A percentile compares a stretch with the other conserved stretches of the same genome.
Evolutionary conservation across 2,329 filamentous ascomycete genomes (phyloP).

Genomic region (Diaporthe aspalathi): DNA sequence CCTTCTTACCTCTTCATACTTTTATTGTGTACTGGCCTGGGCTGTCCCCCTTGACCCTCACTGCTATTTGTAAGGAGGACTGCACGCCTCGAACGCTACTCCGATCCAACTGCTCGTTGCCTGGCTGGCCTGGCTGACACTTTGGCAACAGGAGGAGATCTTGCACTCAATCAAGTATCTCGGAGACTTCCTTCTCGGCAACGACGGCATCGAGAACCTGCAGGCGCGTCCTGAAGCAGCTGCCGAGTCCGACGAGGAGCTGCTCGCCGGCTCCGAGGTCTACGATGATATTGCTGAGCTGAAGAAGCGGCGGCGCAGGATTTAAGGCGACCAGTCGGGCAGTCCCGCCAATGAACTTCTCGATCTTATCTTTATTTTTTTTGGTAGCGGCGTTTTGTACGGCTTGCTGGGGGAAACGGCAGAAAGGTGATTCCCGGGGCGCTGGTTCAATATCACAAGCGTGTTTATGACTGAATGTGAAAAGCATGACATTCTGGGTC

Average conservation of each 20-base stretch:
- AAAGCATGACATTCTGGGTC: constrained; percentile 20
- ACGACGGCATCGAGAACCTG: constrained; percentile 71
- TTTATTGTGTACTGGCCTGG: not conserved
- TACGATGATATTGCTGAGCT: constrained; percentile 37
- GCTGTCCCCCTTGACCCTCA: not conserved
- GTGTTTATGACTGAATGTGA: constrained; percentile 15
- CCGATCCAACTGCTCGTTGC: not conserved
- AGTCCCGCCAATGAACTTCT: not conserved
- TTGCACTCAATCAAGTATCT: constrained; percentile 86
- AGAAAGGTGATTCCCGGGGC: not conserved
- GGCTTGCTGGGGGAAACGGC: not conserved
- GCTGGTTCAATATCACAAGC: not conserved
- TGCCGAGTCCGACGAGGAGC: constrained; percentile 40
- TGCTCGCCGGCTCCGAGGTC: constrained; percentile 30
- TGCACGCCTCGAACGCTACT: no score
- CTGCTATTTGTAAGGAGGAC: not conserved
- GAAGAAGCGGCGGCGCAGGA: constrained; percentile 33
- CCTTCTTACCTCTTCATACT: not conserved
- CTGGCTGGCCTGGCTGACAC: not conserved
- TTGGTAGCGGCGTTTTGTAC: constrained; percentile 6
- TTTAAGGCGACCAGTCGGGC: not conserved
- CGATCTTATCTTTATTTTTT: not conserved
- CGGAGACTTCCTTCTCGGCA: constrained; percentile 80
- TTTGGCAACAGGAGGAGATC: constrained; percentile 71
- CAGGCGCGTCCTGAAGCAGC: constrained; percentile 42